phyloP scores from a whole-genome alignment of 106 monocot species.

The Agapanthus africanus region DNA sequence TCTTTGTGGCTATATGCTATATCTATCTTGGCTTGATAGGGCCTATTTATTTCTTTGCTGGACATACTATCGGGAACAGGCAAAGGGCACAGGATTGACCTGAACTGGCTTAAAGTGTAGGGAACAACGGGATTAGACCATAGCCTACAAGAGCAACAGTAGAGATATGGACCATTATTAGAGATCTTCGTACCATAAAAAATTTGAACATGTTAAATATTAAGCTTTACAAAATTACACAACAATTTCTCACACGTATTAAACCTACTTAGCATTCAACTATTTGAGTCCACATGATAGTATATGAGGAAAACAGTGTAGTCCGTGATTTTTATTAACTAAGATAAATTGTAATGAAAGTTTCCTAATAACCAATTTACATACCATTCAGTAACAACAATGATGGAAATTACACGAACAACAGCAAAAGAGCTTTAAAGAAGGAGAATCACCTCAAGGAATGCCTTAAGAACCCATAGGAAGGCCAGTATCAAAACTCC shows the following conservation, averaged over 20 bases:
- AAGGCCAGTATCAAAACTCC: slow-evolving; percentile 74
- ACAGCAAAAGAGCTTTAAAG: background rate
- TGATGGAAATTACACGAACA: background rate
- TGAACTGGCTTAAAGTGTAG: background rate
- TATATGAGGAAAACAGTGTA: background rate
- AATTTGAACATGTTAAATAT: background rate
- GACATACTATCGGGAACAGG: too few species aligned
- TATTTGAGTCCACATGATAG: background rate
- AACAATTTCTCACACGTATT: too few species aligned
- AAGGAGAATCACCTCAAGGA: slow-evolving; percentile 68
- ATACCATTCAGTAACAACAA: background rate
- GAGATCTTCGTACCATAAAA: background rate
- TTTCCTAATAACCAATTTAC: background rate
- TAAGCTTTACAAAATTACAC: too few species aligned
- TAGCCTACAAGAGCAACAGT: background rate
- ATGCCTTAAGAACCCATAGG: slow-evolving; percentile 86
- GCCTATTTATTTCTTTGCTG: too few species aligned
- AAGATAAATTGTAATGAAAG: background rate
- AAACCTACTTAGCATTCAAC: too few species aligned
- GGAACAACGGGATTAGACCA: background rate
- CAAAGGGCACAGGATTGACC: too few species aligned
- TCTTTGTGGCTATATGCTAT: background rate
- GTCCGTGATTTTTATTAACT: background rate
- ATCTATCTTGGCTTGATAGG: background rate
- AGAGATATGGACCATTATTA: too few species aligned